These are phyloP conservation scores for Allomyces macrogynus DNA, from an alignment of 192 early-diverging fungal species.

Conservation along the genomic window DNA sequence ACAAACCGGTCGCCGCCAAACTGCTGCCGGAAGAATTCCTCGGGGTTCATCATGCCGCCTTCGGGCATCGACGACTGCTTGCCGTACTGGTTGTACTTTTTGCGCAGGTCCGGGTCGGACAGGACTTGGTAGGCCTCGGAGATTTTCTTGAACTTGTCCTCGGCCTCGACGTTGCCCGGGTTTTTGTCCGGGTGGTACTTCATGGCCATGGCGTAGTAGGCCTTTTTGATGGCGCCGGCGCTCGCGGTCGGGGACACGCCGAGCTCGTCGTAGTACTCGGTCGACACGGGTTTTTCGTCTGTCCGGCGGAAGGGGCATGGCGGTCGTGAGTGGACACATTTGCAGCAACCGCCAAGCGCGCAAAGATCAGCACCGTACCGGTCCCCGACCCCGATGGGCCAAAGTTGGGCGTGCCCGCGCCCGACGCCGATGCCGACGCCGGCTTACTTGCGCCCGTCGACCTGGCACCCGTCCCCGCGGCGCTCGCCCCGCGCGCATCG, in stretches of 20 bases:
- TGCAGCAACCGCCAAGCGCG: too few relatives aligned
- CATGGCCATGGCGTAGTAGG: conserved; percentile 64
- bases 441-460: conserved; percentile 5
- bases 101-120: conserved; percentile 71
- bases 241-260: conserved; percentile 54
- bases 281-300: conserved; percentile 59
- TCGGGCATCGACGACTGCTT: conserved; percentile 33
- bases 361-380: conserved; percentile 1
- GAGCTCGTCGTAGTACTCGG: conserved; percentile 78
- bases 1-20: conserved; percentile 96
- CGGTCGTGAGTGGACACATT: neutral
- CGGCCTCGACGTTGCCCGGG: conserved; percentile 40
- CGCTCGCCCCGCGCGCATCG: conserved; percentile 5
- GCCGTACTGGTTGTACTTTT: conserved; percentile 73
- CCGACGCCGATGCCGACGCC: conserved; percentile 5
- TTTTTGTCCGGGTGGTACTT: conserved; percentile 82
- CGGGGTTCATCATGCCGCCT: conserved; percentile 63
- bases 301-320: neutral
- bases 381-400: neutral
- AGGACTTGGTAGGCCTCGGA: conserved; percentile 94
- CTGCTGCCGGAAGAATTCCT: conserved; percentile 84
- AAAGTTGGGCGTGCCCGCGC: conserved; percentile 11
- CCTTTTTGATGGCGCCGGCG: conserved; percentile 79
- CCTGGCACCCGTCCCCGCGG: conserved; percentile 9
- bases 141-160: conserved; percentile 38